A percentile compares a stretch with the other conserved stretches of the same genome.
Evolutionary conservation across 129 eudicot genomes (phyloP).

Genomic region (Heracleum sosnowskyi): DNA sequence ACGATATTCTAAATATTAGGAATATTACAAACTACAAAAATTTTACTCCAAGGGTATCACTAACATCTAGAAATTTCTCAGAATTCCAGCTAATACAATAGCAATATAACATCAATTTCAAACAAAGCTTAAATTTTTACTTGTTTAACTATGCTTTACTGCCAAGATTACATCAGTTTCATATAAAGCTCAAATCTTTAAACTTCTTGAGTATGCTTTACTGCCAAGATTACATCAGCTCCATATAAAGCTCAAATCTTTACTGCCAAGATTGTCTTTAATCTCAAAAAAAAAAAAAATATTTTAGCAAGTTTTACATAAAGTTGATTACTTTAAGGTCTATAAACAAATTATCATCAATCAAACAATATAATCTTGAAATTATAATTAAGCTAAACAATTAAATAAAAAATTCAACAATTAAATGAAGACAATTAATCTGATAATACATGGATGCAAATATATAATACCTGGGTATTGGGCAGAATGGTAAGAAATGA

Average conservation of each 20-base stretch:
- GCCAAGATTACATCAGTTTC: neutral
- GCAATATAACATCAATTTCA: too few relatives aligned
- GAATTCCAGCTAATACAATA: neutral
- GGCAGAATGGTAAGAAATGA: slow-evolving; percentile 23
- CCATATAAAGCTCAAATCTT: neutral
- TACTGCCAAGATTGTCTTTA: neutral
- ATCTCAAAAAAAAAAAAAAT: neutral
- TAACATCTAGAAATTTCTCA: neutral
- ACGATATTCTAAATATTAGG: neutral
- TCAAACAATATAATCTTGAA: neutral
- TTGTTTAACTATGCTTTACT: neutral
- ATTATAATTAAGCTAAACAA: neutral
- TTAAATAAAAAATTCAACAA: neutral
- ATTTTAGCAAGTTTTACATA: neutral
- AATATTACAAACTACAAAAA: neutral
- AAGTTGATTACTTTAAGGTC: neutral
- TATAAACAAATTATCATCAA: neutral
- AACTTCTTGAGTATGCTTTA: neutral
- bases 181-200: too few relatives aligned
- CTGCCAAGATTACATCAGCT: neutral
- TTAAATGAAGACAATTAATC: neutral
- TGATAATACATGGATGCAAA: neutral
- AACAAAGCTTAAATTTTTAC: too few relatives aligned
- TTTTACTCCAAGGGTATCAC: neutral
- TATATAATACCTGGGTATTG: slow-evolving; percentile 18